Evolutionary conservation across 139 green algal species (phyloP).

Genomic region (Pleodorina starrii): DNA sequence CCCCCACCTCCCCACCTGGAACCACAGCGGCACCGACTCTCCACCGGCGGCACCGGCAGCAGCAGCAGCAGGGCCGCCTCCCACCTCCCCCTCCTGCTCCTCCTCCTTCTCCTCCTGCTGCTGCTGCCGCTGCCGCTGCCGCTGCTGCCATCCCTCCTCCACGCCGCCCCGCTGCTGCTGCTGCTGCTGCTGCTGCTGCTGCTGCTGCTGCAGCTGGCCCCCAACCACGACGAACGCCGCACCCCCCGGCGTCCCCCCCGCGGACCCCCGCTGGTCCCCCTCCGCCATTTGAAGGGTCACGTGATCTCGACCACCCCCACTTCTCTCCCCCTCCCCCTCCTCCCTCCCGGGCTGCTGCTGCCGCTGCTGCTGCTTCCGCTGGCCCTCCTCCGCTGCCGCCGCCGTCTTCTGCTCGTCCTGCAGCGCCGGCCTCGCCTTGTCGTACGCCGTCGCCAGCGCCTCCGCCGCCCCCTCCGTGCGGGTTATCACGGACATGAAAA

Average conservation of each 20-base stretch:
- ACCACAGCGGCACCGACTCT: background rate
- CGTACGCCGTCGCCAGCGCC: slow-evolving; percentile 18
- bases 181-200: too few species aligned
- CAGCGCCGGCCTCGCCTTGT: background rate
- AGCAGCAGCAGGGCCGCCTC: background rate
- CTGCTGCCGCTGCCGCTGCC: background rate
- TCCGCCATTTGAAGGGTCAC: background rate
- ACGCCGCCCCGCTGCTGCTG: too few species aligned
- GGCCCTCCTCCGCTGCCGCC: background rate
- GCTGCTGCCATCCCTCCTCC: background rate
- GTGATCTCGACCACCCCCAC: background rate
- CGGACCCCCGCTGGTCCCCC: too few species aligned
- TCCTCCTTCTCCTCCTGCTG: too few species aligned
- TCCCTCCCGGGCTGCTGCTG: too few species aligned
- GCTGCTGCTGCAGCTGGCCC: too few species aligned
- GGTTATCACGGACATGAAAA: slow-evolving; percentile 51
- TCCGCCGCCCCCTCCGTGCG: background rate
- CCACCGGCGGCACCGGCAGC: background rate
- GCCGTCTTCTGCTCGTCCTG: background rate
- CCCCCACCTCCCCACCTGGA: slow-evolving; percentile 25
- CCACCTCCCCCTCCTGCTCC: background rate
- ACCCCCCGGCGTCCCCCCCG: too few species aligned
- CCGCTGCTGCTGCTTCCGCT: background rate
- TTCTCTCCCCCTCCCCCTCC: too few species aligned
- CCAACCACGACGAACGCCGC: background rate